Evolutionary conservation across 139 green algal species (phyloP).

Genomic region (Chlorella sp.): DNA sequence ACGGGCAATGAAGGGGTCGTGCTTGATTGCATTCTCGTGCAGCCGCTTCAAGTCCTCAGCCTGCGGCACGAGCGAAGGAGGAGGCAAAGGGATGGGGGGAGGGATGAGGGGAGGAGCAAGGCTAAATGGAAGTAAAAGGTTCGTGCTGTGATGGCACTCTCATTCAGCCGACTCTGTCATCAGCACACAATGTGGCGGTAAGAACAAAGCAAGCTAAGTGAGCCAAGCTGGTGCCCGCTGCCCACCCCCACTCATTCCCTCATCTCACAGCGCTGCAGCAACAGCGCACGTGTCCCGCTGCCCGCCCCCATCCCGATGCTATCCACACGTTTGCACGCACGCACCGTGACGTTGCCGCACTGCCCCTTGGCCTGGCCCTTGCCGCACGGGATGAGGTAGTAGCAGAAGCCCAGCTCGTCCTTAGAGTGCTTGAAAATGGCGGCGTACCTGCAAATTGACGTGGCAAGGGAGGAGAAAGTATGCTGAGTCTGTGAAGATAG

Average conservation of each 20-base stretch:
- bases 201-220: no score
- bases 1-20: conserved; percentile 76
- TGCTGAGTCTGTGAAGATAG: no score
- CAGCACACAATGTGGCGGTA: no score
- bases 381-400: conserved; percentile 93
- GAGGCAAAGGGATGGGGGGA: background rate
- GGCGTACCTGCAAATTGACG: conserved; percentile 46
- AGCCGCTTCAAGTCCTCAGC: conserved; percentile 83
- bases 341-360: conserved; percentile 78
- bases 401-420: conserved; percentile 95
- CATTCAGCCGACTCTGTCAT: no score
- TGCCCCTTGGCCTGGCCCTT: conserved; percentile 49
- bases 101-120: background rate
- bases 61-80: background rate
- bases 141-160: background rate
- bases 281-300: no score
- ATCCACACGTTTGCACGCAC: no score
- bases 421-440: conserved; percentile 88
- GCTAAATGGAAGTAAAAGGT: background rate
- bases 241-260: no score
- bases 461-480: background rate
- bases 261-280: no score
- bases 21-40: conserved; percentile 90
- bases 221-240: no score
- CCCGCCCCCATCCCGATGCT: no score